Base-by-base conservation (phyloP, 371 early-diverging fungal genomes). In the Mucor lusitanicus region DNA sequence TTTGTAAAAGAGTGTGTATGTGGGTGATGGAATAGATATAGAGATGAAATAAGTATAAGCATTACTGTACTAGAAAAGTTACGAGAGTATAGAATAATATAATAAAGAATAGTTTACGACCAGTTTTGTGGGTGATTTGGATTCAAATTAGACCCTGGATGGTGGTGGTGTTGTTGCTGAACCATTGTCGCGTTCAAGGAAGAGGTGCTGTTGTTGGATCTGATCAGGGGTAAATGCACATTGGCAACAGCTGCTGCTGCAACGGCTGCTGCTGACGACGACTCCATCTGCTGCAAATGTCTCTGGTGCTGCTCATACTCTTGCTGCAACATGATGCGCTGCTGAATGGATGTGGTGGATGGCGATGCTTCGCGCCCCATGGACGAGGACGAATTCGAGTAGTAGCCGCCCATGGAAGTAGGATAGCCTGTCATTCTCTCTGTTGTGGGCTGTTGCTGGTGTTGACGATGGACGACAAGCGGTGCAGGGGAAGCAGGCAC, bases 291-390 rank as follows among this genome's bases (percentile, higher is more conserved):
- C 33, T 56, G 35, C 23, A 62, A 46, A 28, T 62, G 61, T 46
- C 68, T 55, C 46, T 62, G 62, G 6, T 66, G 60, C 32, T 66
- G 60, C 30, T 61, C 68, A 62, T 67, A 67, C 5, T 67, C 68
- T 46, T 64, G 61, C 37, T 65, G 68, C 44, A 67, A 19, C 57
- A 67, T 67, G 25, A 67, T 67, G 12, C 68, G 39, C 27, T 67
- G 67, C 9, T 61, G 61, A 19, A 62, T 55, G 0, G 54, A 54
- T 27, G 54, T 54, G 0, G 25, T 54, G 0, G 25, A 42, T 23
- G 59, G 59, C 0, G 60, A 44, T 13, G 60, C 19, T 32, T 61
- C 61, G 19, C 61, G 61, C 13, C 4, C 46, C 32, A 27, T 27
- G n/a, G 53, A 25, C 23, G 58, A 35, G 19, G 65, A 15, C 17